Evolutionary conservation across 2,329 filamentous ascomycete genomes (phyloP), one percentile per base, ranked within the genome.

Genomic region (Aureobasidium lini): DNA sequence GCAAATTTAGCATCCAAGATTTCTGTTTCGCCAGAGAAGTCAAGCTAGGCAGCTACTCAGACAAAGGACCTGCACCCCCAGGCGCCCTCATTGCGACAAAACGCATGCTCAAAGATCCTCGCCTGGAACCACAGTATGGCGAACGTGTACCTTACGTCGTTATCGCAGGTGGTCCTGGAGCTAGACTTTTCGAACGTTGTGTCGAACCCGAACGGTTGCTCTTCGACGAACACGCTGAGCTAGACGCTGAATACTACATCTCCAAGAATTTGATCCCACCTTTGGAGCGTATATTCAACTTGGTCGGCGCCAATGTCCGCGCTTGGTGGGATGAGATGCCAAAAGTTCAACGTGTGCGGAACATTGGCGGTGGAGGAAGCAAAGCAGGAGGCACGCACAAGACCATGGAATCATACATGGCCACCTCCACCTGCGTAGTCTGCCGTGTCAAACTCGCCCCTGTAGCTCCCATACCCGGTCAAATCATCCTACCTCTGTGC

Each of bases 311-410:
- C 34, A 95, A 94, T 70, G 89, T 97, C 0, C 79, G 89, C 16
- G 82, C 84, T 61, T 99, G 94, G 94, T 97, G 91, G 68, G 90
- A 96, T 63, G 91, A 96, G 73, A 95, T 97, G 90, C 93, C 93
- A 47, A 96, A 95, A 71, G 80, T 94, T 18, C 88, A 91, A 68
- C 85, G 87, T 8, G 83, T 93, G 47, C 82, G 86, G 31, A 83
- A 82, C 58, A 74, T 89, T n/a, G 79, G 81, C 62, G 71, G 59
- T 43, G 71, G 65, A 1, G 50, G 32, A 3, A 18, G 23, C 40
- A 37, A 57, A 57, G 16, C 23, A 23, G 23, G 23, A 3, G 23
- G 18, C 13, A n/a, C 15, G 0, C 7, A 23, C 10, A 88, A 83
- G 71, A 96, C 91, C 0, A 81, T 99, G n/a, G 94, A 97, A 69